Conservation (phyloP, 805 yeast genomes). For the Saccharomycopsis amapae region DNA sequence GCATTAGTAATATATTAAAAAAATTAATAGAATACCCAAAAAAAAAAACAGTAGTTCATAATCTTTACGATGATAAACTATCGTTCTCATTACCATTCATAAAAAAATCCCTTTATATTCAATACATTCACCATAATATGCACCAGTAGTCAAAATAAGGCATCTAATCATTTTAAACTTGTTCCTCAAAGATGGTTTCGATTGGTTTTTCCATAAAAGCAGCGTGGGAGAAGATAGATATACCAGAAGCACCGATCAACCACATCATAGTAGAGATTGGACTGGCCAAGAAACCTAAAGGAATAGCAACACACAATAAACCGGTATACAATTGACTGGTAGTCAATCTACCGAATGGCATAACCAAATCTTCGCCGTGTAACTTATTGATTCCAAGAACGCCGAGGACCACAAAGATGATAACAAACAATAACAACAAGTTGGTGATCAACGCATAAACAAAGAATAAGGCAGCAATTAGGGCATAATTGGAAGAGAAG, state of each 20-base stretch:
- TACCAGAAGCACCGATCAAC: conserved; percentile 82
- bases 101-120: no score
- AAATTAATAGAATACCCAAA: no score
- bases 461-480: conserved; percentile 63
- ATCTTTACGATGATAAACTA: no score
- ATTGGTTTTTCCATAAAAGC: conserved; percentile 90
- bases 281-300: conserved; percentile 79
- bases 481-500: conserved; percentile 78
- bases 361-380: conserved; percentile 73
- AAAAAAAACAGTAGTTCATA: no score
- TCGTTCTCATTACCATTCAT: no score
- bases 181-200: conserved; percentile 89
- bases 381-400: conserved; percentile 70
- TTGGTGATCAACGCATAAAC: conserved; percentile 86
- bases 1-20: no score
- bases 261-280: conserved; percentile 87
- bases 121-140: no score
- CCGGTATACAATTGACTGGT: conserved; percentile 81
- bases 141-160: background rate
- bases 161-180: conserved; percentile 25
- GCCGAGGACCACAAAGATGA: conserved; percentile 67
- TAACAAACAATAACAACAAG: conserved; percentile 74
- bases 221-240: conserved; percentile 78
- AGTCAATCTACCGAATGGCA: conserved; percentile 65
- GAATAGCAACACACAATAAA: conserved; percentile 66